Base-by-base conservation (phyloP, 768 basidiomycete species). In the Leccinum subtestaceum region DNA sequence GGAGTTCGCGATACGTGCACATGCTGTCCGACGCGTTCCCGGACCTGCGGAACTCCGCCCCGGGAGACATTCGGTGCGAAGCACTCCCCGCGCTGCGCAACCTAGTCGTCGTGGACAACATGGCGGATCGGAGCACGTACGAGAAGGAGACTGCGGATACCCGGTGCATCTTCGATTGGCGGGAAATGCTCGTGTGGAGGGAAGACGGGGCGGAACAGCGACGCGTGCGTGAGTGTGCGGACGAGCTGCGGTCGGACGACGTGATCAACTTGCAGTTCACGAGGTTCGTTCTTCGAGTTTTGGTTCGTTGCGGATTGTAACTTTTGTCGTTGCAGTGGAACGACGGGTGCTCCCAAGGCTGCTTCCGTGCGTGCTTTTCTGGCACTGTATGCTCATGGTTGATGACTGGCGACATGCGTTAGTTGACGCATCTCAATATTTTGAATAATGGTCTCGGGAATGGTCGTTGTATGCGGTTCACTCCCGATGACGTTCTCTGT, bases 251-350 rank as follows among this genome's bases (percentile, higher is more conserved):
- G 7, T 81, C 83, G 45, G 84, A 90, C 57, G 91, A 93, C 29
- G 78, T 92, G 5, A 85, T 92, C 51, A 94, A 91, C 66, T 65
- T 94, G 58, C 91, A 94, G 67, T 94, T 93, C 67, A 93, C 91
- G 32, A 93, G 90, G 89, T 89, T 60, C 23, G 64, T 67, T 21
- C 13, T 25, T 25, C n/a, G 10, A 19, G n/a, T 54, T 31, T 29
- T 29, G 27, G 23, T 12, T n/a, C 29, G 11, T 59, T 25, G 51
- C 19, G n/a, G 55, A 25, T 38, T 32, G 56, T 54, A 52, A 65
- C 53, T 7, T 46, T 47, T 31, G 32, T 40, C 21, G 12, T 6
- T 8, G 48, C 61, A 92, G 91, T 64, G 90, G 90, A 4, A 92
- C 92, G 10, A 92, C 91, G 2, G 91, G 90, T 13, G 68, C 77